Conservation (phyloP, 495 filamentous ascomycete species). For the Mytilinidion resinicola region DNA sequence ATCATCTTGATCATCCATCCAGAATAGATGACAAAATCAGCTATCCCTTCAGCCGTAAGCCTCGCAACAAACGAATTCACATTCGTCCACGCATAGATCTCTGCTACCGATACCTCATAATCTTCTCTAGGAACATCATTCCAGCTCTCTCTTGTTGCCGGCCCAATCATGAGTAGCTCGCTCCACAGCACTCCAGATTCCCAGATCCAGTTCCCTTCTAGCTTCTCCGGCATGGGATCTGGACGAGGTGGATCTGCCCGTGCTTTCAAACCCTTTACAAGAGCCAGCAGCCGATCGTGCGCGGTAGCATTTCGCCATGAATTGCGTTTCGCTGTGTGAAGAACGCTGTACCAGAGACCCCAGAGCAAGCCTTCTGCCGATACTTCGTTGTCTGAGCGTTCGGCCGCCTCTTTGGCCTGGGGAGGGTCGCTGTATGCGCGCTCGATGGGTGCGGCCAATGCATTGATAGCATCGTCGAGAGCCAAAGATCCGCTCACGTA, state of each 20-base stretch:
- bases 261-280: background rate
- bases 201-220: background rate
- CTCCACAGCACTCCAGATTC: background rate
- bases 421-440: background rate
- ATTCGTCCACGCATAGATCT: slow-evolving; percentile 21
- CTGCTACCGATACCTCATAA: slow-evolving; percentile 9
- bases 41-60: slow-evolving; percentile 3
- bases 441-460: background rate
- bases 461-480: background rate
- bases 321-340: slow-evolving; percentile 4
- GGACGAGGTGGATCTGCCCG: background rate
- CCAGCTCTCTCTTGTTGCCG: background rate
- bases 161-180: background rate
- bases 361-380: background rate
- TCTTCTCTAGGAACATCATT: slow-evolving; percentile 9
- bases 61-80: slow-evolving; percentile 16
- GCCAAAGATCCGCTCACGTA: background rate
- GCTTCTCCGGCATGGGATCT: background rate
- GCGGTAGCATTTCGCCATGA: background rate
- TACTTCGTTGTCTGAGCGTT: background rate
- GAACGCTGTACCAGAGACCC: slow-evolving; percentile 6
- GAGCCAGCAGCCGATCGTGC: slow-evolving; percentile 1
- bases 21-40: slow-evolving; percentile 7
- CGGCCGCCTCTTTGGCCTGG: background rate
- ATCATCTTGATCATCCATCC: slow-evolving; percentile 13